Evolutionary conservation across 2,329 filamentous ascomycete genomes (phyloP), one percentile per base, ranked within the genome.

Genomic region (Teratosphaeria gauchensis): DNA sequence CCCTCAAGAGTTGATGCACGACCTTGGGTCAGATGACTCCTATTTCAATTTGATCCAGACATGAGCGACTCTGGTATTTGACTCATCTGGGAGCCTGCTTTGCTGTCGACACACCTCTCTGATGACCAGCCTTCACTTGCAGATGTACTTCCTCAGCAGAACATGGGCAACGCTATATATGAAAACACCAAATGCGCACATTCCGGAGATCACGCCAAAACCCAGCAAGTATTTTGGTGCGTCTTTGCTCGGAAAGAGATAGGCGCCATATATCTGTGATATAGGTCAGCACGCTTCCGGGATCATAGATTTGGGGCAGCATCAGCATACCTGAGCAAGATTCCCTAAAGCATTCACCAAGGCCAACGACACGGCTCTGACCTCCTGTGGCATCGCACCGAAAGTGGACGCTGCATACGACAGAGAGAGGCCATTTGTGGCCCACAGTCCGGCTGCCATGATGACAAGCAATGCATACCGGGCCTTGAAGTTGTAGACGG

Each of bases 381-480:
- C 75, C 62, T 82, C 79, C 38, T 58, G 56, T 6, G 64, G 64
- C 75, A 82, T 77, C 19, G 71, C 67, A 1, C 75, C 75, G 64
- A 84, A 82, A 0, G 78, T 79, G 0, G 78, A 77, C 3, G 79
- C 78, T 0, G 78, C 78, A 58, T 79, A 83, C 0, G 79, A 76
- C 19, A 84, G 71, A 0, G 77, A 73, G 2, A 79, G 73, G 0
- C 76, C 80, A 63, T 84, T 83, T 1, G 77, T 76, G 0, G 78
- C 72, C 80, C 79, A 83, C 0, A 83, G 71, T 0, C 80, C 81
- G 1, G 78, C 76, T 0, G 80, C 80, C 79, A 83, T 81, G 58
- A 84, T 71, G 1, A 83, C 78, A 0, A 84, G 74, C 1, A 84
- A 71, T 0, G 74, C 79, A 62, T 84, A 84, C 4, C 81, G 74